phyloP scores from a whole-genome alignment of 176 grass and related monocot species.

The Juncus effusus region DNA sequence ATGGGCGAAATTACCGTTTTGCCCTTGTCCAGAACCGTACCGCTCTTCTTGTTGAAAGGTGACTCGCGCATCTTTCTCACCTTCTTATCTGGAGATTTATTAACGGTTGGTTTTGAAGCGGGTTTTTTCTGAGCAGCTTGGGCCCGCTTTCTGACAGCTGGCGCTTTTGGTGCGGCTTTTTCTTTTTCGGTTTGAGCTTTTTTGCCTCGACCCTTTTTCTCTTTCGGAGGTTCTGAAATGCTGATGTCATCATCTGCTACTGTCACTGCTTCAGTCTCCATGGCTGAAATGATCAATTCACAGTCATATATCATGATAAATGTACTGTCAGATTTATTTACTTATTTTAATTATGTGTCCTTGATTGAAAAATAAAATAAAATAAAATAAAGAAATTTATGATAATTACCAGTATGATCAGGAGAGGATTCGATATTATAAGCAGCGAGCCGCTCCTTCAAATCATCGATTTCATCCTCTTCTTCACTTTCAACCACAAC shows the following conservation, averaged over 20 bases:
- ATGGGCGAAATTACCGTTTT: not conserved
- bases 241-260: not conserved
- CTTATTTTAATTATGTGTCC: too few species aligned
- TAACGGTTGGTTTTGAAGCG: slow-evolving; percentile 7
- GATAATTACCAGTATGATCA: slow-evolving; percentile 18
- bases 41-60: slow-evolving; percentile 26
- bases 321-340: too few species aligned
- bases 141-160: slow-evolving; percentile 3
- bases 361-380: too few species aligned
- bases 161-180: not conserved
- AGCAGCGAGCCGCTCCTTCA: slow-evolving; percentile 28
- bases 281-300: not conserved
- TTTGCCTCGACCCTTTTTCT: not conserved
- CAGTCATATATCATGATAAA: too few species aligned
- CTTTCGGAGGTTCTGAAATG: not conserved
- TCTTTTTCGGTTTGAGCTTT: slow-evolving; percentile 11
- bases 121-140: slow-evolving; percentile 12
- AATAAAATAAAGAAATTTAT: not conserved
- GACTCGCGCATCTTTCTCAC: slow-evolving; percentile 16
- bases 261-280: slow-evolving; percentile 11
- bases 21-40: not conserved
- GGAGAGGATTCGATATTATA: slow-evolving; percentile 28
- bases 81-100: slow-evolving; percentile 22
- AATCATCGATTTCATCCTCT: slow-evolving; percentile 30
- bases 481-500: slow-evolving; percentile 39